These are phyloP conservation scores for Lasiodiplodia theobromae DNA, from an alignment of 2,329 filamentous ascomycete genomes.

Conservation along the genomic window DNA sequence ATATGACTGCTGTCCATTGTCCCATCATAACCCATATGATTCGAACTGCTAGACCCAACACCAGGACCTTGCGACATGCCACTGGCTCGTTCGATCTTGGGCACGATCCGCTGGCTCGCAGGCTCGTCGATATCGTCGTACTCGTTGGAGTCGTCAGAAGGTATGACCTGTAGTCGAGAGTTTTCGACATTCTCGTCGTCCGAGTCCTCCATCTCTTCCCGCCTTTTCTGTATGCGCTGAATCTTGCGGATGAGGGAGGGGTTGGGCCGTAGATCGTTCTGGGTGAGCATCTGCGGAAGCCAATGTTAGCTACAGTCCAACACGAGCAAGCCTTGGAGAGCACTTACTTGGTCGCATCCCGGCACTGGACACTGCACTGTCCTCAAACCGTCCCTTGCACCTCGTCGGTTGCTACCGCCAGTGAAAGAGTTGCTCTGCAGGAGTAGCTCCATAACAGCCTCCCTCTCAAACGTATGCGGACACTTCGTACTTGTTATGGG, in stretches of 20 bases:
- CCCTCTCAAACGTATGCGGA: slow-evolving; percentile 75
- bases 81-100: slow-evolving; percentile 19
- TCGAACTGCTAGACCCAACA: not conserved
- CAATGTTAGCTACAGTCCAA: not conserved
- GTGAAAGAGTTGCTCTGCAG: slow-evolving; percentile 34
- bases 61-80: not conserved
- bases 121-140: slow-evolving; percentile 21
- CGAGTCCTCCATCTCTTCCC: slow-evolving; percentile 35
- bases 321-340: not conserved
- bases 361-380: slow-evolving; percentile 46
- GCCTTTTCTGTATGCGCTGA: slow-evolving; percentile 43
- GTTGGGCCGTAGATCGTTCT: slow-evolving; percentile 41
- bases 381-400: slow-evolving; percentile 34
- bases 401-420: slow-evolving; percentile 32
- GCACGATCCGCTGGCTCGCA: slow-evolving; percentile 3
- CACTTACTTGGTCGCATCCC: slow-evolving; percentile 24
- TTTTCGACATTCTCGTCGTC: slow-evolving; percentile 41
- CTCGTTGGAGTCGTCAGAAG: slow-evolving; percentile 10
- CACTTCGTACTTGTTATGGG: slow-evolving; percentile 73
- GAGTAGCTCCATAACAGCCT: slow-evolving; percentile 65
- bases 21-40: not conserved
- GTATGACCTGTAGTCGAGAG: not conserved
- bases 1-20: slow-evolving; percentile 4
- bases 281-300: slow-evolving; percentile 40
- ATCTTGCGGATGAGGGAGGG: slow-evolving; percentile 47